Base-by-base conservation (phyloP, 345 rosid genomes). In the Brassica carinata region DNA sequence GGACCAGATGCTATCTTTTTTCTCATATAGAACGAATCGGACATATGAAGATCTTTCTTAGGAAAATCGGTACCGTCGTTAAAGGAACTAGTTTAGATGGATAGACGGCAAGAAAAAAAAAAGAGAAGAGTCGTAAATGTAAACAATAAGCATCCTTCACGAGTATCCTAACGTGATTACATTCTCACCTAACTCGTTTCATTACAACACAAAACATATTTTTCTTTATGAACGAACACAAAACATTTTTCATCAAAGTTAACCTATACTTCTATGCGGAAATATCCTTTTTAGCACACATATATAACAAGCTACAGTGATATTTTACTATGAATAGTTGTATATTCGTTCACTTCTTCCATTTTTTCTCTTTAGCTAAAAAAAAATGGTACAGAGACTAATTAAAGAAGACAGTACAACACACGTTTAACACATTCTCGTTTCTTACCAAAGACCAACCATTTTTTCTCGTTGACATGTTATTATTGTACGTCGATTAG, bases 361-460 rank as follows among this genome's bases (percentile, higher is more conserved):
- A 1, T 64, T 13, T n/a, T 38, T 30, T 15, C n/a, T 27, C 15
- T 40, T 17, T 13, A 9, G 14, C 23, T 10, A 36, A 63, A 63
- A 31, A 36, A 7, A 17, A 43, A 51, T 45, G 55, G 15, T 17
- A 17, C 62, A 77, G 45, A 77, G 33, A 23, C 69, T 17, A 23
- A 23, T 23, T 23, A 29, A 69, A 15, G 45, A 33, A 27, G 67
- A 66, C 70, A 73, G 59, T 64, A 29, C 31, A 61, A 31, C 40
- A 69, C 69, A 79, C 74, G 74, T 79, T 78, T 79, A 61, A 67
- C 70, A 68, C 79, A 79, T 67, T 67, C 30, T 43, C 51, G 15
- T 33, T 6, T 29, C 64, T 2, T 53, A 51, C 74, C 59, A 55
- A 26, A 29, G 17, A 29, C 61, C 73, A 58, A 55, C 69, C 38